Base-by-base conservation (phyloP, 2,329 filamentous ascomycete species). In the Penicillium brevicompactum region DNA sequence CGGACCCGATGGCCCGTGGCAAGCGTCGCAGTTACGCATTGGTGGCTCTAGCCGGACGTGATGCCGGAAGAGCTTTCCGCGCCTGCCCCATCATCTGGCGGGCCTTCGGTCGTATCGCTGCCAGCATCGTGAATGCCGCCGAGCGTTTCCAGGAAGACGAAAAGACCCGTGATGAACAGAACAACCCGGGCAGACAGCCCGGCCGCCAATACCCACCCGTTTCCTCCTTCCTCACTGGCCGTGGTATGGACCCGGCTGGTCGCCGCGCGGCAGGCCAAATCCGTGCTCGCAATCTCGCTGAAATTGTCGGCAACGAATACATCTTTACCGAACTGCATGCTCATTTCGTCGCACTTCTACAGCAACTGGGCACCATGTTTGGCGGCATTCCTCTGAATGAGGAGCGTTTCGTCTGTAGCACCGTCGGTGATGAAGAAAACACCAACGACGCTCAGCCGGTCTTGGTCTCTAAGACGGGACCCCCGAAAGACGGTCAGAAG, bases 311-410 rank as follows among this genome's bases (percentile, higher is more conserved):
- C 37, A 80, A 83, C 53, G 81, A 83, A 55, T 78, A 80, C 68
- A 81, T 85, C 60, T 85, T 85, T 61, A 79, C 83, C 10, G 80
- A 84, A 59, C 68, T 85, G 8, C 83, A 85, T 66, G 78, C 77
- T 31, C 73, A 80, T 51, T 85, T 85, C 66, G 76, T 80, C 16
- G 74, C 72, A n/a, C 63, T 81, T n/a, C 65, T 81, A 6, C 76
- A 77, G 55, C 76, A 78, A 55, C 64, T 81, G 22, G 75, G 78
- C 9, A 68, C 70, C 14, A 76, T 77, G 69, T 79, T 79, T 61
- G 77, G 77, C 4, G 75, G 75, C 8, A 62, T 71, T 11, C 75
- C 75, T 3, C 65, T 78, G 16, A 75, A 73, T 3, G 76, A 78
- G 43, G 73, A 74, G 55, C 72, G 69, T 38, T 73, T 75, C 34